Percentiles rank a stretch among this genome's conserved stretches.
Conservation (phyloP, 495 filamentous ascomycete genomes). For the Aspergillus indologenus region DNA sequence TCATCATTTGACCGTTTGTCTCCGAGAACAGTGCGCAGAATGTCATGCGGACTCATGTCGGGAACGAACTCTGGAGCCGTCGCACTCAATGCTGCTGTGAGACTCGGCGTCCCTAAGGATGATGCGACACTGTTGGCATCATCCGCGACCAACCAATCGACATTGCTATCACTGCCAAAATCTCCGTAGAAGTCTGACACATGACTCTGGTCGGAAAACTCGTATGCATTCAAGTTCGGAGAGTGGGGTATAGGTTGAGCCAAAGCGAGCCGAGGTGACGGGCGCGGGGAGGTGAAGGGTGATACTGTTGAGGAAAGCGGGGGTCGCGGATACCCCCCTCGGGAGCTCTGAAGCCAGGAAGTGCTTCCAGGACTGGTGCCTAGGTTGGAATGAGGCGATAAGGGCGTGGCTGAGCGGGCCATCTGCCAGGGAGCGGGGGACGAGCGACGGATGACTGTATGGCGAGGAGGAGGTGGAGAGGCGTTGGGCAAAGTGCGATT, state of each 20-base stretch:
- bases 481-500: constrained; percentile 70
- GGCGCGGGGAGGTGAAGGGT: constrained; percentile 90
- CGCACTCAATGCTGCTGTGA: constrained; percentile 66
- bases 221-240: constrained; percentile 88
- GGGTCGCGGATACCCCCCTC: constrained; percentile 66
- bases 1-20: constrained; percentile 89
- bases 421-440: constrained; percentile 94
- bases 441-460: constrained; percentile 82
- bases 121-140: constrained; percentile 74
- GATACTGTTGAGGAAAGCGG: constrained; percentile 55
- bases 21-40: constrained; percentile 90
- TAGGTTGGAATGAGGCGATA: constrained; percentile 68
- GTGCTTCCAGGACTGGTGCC: constrained; percentile 74
- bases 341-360: constrained; percentile 69
- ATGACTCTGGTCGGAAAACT: constrained; percentile 75
- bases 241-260: constrained; percentile 96
- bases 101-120: constrained; percentile 61
- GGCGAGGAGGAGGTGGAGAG: constrained; percentile 78
- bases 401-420: constrained; percentile 71
- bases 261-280: constrained; percentile 88
- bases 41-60: constrained; percentile 98
- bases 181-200: constrained; percentile 86
- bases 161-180: constrained; percentile 79
- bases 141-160: constrained; percentile 95
- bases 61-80: constrained; percentile 77